These are phyloP conservation scores for Neofusicoccum cordaticola DNA, from an alignment of 2,329 filamentous ascomycete species.

Conservation along the genomic window DNA sequence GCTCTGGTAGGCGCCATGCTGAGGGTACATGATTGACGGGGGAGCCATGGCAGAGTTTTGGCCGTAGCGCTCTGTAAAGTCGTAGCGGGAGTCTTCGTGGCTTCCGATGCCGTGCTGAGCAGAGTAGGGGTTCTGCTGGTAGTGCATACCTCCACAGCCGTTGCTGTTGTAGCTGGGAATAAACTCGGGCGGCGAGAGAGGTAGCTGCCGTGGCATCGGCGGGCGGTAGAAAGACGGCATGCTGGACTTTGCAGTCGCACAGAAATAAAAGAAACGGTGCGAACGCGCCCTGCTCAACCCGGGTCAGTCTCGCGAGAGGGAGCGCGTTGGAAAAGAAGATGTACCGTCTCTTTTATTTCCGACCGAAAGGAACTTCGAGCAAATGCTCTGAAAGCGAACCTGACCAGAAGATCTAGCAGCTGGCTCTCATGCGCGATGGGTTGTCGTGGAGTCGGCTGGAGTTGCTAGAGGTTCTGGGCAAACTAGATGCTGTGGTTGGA, in stretches of 20 bases:
- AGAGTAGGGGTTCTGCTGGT: slow-evolving; percentile 41
- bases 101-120: slow-evolving; percentile 39
- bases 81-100: slow-evolving; percentile 45
- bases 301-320: background rate
- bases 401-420: slow-evolving; percentile 31
- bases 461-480: background rate
- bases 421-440: slow-evolving; percentile 35
- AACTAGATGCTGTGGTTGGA: background rate
- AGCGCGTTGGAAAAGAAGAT: slow-evolving; percentile 14
- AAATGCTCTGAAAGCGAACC: slow-evolving; percentile 33
- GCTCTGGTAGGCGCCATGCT: slow-evolving; percentile 39
- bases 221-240: slow-evolving; percentile 54
- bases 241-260: slow-evolving; percentile 28
- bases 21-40: slow-evolving; percentile 34
- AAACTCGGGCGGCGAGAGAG: slow-evolving; percentile 51
- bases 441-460: background rate
- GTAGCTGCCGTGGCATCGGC: slow-evolving; percentile 41
- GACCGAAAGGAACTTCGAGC: slow-evolving; percentile 32
- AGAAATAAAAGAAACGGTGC: slow-evolving; percentile 43
- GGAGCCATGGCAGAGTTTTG: slow-evolving; percentile 41
- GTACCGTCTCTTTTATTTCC: slow-evolving; percentile 40
- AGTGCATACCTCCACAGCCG: slow-evolving; percentile 45
- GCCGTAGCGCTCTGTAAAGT: slow-evolving; percentile 47
- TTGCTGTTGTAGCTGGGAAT: slow-evolving; percentile 41
- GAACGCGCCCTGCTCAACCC: slow-evolving; percentile 30